Conservation (phyloP, 441 rosid species). For the Euphorbia corollata region DNA sequence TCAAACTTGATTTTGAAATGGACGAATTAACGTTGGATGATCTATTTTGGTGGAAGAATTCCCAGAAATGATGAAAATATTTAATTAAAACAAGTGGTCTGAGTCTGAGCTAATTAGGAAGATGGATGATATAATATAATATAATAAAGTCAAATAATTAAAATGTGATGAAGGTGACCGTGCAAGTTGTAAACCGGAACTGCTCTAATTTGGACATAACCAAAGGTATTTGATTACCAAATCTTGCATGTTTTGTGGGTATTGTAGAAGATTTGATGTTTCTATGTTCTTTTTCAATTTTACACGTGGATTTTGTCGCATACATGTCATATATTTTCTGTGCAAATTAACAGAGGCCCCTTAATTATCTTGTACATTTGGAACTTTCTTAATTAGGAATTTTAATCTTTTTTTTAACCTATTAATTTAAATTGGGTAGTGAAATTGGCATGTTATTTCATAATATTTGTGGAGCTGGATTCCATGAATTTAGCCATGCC, state of each 20-base stretch:
- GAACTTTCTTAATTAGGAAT: conserved; percentile 16
- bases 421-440: background rate
- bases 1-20: background rate
- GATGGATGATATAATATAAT: background rate
- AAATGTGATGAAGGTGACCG: conserved; percentile 8
- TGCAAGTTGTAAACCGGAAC: background rate
- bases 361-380: conserved; percentile 13
- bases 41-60: conserved; percentile 7
- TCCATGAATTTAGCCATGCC: background rate
- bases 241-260: background rate
- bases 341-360: conserved; percentile 18
- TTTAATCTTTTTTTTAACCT: background rate
- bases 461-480: background rate
- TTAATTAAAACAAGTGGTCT: background rate
- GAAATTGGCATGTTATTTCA: background rate
- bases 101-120: background rate
- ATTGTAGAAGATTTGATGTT: conserved; percentile 15
- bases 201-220: conserved; percentile 6
- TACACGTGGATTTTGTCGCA: background rate
- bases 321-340: background rate
- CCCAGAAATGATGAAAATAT: background rate
- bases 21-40: conserved; percentile 6
- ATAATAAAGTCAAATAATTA: background rate
- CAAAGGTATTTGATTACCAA: background rate
- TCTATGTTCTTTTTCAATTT: background rate